Percentiles rank a stretch among this genome's conserved stretches.
phyloP scores from a whole-genome alignment of 371 early-diverging fungal species.

The Saksenaea vasiformis region DNA sequence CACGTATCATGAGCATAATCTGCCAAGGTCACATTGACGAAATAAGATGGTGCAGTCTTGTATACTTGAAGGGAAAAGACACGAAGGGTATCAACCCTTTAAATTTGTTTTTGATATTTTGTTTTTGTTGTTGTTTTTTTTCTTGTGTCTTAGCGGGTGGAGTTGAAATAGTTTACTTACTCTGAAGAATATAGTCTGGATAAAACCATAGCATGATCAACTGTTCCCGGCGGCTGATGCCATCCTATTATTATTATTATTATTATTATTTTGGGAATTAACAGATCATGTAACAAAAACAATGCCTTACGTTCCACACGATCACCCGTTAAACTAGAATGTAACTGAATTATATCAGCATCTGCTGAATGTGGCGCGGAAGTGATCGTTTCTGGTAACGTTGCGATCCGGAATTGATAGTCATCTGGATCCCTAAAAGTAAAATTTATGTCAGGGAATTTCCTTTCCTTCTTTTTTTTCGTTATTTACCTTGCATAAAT shows the following conservation, averaged over 20 bases:
- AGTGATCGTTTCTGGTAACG: constrained; percentile 26
- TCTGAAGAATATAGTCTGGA: constrained; percentile 31
- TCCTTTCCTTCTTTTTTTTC: neutral
- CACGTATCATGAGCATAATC: constrained; percentile 18
- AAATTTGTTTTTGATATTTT: too few relatives aligned
- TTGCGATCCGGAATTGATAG: constrained; percentile 34
- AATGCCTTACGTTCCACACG: constrained; percentile 25
- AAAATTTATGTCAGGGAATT: neutral
- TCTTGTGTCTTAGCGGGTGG: neutral
- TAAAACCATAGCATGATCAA: constrained; percentile 15
- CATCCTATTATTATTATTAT: too few relatives aligned
- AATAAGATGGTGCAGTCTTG: constrained; percentile 25
- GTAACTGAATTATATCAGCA: constrained; percentile 8
- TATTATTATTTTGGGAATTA: neutral
- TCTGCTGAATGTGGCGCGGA: constrained; percentile 25
- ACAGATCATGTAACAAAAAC: constrained; percentile 10
- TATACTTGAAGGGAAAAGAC: constrained; percentile 28
- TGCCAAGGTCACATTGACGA: constrained; percentile 27
- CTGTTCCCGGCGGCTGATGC: constrained; percentile 27
- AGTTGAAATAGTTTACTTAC: constrained; percentile 16
- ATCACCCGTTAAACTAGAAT: constrained; percentile 24
- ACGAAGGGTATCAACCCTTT: constrained; percentile 34
- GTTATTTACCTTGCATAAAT: constrained; percentile 47
- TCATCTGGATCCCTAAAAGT: constrained; percentile 41
- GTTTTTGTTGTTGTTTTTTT: neutral